Base-by-base conservation (phyloP, 2,329 filamentous ascomycete species). In the Fusarium decemcellulare region DNA sequence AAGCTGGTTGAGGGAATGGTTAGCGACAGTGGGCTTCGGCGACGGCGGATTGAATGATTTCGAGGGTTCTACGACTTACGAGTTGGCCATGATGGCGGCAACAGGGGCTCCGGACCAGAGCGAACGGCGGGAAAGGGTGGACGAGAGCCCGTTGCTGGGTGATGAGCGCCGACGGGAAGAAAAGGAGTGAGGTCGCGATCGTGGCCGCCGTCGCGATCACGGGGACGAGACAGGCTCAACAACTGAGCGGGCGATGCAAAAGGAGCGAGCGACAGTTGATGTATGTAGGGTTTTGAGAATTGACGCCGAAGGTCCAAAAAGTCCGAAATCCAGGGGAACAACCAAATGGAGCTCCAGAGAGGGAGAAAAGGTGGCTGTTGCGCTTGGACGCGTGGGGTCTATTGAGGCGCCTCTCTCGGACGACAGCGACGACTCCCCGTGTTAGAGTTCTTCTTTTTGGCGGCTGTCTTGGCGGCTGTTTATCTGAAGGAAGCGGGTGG, bases 1-100 rank as follows among this genome's bases (percentile, higher is more conserved):
- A 95, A 81, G 76, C 91, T 91, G 72, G 16, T 46, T 8, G 46
- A 63, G 32, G 1, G 6, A 43, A 43, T 34, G 12, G 54, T 77
- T 69, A 76, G 70, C 59, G 52, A 67, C 23, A 36, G 46, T 37
- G 11, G 30, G 29, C 36, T 29, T 9, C n/a, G 18, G n/a, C 14
- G 37, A 27, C 16, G 30, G n/a, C 40, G 51, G 16, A 50, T 48
- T 32, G n/a, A 59, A 51, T 36, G 29, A 14, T 29, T 12, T n/a
- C 16, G 47, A 30, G 44, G 46, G 37, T 10, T 50, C 27, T 29
- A 43, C 29, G n/a, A 73, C 77, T 72, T 60, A 79, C 77, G 75
- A 74, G 63, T 73, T 72, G 36, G 72, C 76, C 76, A 78, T 78
- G 63, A 61, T 75, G 61, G 57, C 64, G 61, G 67, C 58, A 62